Base-by-base conservation (phyloP, 2,329 filamentous ascomycete genomes). In the Exophiala alcalophila region DNA sequence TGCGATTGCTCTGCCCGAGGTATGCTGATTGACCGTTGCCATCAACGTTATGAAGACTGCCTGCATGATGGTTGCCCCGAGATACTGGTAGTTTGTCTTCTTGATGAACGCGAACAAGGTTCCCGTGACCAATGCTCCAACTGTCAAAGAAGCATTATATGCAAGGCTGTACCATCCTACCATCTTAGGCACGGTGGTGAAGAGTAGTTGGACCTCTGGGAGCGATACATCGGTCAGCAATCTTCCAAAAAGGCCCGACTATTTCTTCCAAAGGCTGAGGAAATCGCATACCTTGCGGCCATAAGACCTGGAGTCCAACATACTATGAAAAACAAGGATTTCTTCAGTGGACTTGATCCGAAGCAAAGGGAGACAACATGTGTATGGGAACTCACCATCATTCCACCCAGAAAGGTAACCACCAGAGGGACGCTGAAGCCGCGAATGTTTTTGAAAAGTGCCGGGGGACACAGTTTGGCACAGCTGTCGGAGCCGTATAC, bases 121-220 rank as follows among this genome's bases (percentile, higher is more conserved):
- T 19, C 26, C 18, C 10, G n/a, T 4, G 32, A n/a, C 20, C 8
- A 8, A 20, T 5, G 8, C 19, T n/a, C 5, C 33, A 16, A 15
- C 37, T 15, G 42, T 46, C 33, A 36, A 20, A n/a, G 19, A 4
- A 7, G 9, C 42, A 12, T 46, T 18, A 25, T n/a, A 40, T 3
- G 43, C 30, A 8, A 47, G 10, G 27, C 27, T 21, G 24, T 47
- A 47, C 43, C 43, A 47, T 9, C 43, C 43, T 4, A 47, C 20
- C 18, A 30, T 36, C 10, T 19, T 27, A 32, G 43, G 43, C 14
- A 36, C 37, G 12, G 43, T 41, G 7, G 43, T 47, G 31, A 47
- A 47, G 2, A 47, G 31, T n/a, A 29, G 37, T 30, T 33, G 29
- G 4, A 47, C 27, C 16, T 47, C 38, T 41, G 9, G n/a, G 10